Percentiles rank a stretch among this genome's conserved stretches.
phyloP scores from a whole-genome alignment of 768 basidiomycete species.

The Leccinum barrowsii region DNA sequence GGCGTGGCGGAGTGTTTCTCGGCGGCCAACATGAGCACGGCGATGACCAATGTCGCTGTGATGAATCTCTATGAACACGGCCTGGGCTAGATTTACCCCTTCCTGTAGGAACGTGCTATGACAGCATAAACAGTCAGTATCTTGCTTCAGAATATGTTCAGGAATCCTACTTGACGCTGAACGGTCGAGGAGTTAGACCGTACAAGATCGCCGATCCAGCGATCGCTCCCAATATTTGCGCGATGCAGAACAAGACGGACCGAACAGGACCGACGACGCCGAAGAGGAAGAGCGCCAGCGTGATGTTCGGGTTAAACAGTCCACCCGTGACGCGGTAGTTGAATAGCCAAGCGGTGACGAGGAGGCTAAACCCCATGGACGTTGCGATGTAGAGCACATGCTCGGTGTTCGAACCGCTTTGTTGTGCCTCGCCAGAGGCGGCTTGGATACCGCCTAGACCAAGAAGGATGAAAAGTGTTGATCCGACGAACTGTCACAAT shows the following conservation, averaged over 20 bases:
- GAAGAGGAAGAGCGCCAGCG: constrained; percentile 54
- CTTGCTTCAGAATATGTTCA: constrained; percentile 9
- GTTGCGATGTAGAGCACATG: constrained; percentile 54
- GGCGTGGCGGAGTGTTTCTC: constrained; percentile 67
- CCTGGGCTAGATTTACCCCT: constrained; percentile 52
- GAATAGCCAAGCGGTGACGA: constrained; percentile 66
- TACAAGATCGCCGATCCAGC: constrained; percentile 53
- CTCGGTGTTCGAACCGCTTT: constrained; percentile 35
- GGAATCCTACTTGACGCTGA: constrained; percentile 47
- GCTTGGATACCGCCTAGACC: constrained; percentile 66
- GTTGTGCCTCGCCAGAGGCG: constrained; percentile 35
- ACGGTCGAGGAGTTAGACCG: constrained; percentile 50
- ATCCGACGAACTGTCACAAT: constrained; percentile 46
- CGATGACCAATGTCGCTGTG: constrained; percentile 53
- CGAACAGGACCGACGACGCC: constrained; percentile 54
- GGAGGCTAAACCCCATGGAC: constrained; percentile 58
- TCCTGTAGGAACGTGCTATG: constrained; percentile 45
- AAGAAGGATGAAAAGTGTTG: constrained; percentile 59
- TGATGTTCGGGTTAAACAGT: constrained; percentile 64
- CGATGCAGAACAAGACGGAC: constrained; percentile 56
- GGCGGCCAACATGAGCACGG: constrained; percentile 71
- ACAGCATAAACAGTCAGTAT: constrained; percentile 3
- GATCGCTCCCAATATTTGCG: constrained; percentile 60
- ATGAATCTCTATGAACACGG: constrained; percentile 70
- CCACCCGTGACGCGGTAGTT: constrained; percentile 57